These are phyloP conservation scores for Vanrija humicola DNA, from an alignment of 1,284 basidiomycete genomes.

Conservation along the genomic window DNA sequence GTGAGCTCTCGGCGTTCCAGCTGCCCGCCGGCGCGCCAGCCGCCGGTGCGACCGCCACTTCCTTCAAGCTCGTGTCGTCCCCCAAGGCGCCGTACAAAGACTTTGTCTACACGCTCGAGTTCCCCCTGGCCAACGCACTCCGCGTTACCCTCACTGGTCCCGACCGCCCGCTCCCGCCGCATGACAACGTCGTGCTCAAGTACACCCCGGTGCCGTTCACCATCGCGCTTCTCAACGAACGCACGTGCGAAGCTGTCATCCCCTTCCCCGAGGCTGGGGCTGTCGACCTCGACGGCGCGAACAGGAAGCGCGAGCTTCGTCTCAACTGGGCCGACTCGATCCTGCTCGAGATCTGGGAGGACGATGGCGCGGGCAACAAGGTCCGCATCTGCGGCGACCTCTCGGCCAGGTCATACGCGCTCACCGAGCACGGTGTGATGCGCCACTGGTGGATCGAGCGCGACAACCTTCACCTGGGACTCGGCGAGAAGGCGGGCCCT, in stretches of 20 bases:
- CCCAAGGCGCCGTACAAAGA: conserved; percentile 22
- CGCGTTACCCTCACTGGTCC: conserved; percentile 43
- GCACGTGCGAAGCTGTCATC: conserved; percentile 23
- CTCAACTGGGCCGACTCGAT: conserved; percentile 33
- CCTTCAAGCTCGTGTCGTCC: conserved; percentile 26
- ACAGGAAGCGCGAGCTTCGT: conserved; percentile 25
- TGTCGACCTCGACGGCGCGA: conserved; percentile 18
- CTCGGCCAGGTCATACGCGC: conserved; percentile 44
- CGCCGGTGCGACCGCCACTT: conserved; percentile 14
- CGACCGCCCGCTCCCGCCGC: conserved; percentile 43
- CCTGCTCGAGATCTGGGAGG: conserved; percentile 36
- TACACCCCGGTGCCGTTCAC: conserved; percentile 26
- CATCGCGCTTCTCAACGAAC: conserved; percentile 18
- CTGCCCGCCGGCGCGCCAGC: conserved; percentile 1
- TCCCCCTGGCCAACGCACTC: conserved; percentile 40
- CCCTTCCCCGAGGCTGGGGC: conserved; percentile 26
- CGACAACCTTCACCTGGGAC: conserved; percentile 44
- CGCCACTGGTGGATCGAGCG: conserved; percentile 37
- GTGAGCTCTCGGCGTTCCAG: conserved; percentile 22
- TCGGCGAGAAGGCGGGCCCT: conserved; percentile 51
- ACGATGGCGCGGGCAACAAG: conserved; percentile 21
- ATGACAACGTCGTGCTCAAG: conserved; percentile 45
- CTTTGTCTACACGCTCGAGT: conserved; percentile 41
- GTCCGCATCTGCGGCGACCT: conserved; percentile 42
- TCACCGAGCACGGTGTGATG: conserved; percentile 45